Base-by-base conservation (phyloP, 1,284 basidiomycete genomes). In the Phlebopus sp. region DNA sequence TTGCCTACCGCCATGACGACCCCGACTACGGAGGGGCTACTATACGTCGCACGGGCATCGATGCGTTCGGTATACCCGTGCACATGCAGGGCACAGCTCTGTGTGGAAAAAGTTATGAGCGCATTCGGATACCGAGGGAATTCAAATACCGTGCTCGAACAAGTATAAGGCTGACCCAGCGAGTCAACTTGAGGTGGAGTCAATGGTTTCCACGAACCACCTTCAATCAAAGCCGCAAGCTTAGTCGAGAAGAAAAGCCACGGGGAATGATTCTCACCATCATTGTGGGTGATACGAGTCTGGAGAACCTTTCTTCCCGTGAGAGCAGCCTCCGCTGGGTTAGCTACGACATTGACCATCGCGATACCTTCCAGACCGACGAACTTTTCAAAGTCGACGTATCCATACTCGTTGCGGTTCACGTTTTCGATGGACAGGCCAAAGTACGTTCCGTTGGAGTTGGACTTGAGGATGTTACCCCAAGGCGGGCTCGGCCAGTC, bases 321-420 rank as follows among this genome's bases (percentile, higher is more conserved):
- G 4, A 97, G 63, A 1, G 76, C 71, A 0, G 92, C 92, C 45
- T 91, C 85, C 0, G 78, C 72, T 0, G 92, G 77, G 63, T 99
- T 97, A 13, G 82, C 70, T 2, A 99, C 92, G 30, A 97, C 67
- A 61, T 99, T 99, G 58, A 95, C 81, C 37, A 99, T 71, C 6
- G 94, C 94, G 54, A 99, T 96, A 0, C 96, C 96, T 67, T 99
- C 95, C 42, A 99, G 69, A 2, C 93, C 95, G 51, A 90, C 84
- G 81, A 98, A 90, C 77, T 98, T 99, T 73, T 99, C 96, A 60
- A 99, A 99, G 68, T 99, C 97, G 39, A 95, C 96, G 59, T 81
- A 98, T 13, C 97, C 96, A 0, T 73, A 66, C 0, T 81, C 72
- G 65, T 99, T 87, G 21, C 96, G 82, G 68, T 99, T 99, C 50